Conservation (phyloP, 2,329 filamentous ascomycete species). For the Stagonosporopsis rhizophila region DNA sequence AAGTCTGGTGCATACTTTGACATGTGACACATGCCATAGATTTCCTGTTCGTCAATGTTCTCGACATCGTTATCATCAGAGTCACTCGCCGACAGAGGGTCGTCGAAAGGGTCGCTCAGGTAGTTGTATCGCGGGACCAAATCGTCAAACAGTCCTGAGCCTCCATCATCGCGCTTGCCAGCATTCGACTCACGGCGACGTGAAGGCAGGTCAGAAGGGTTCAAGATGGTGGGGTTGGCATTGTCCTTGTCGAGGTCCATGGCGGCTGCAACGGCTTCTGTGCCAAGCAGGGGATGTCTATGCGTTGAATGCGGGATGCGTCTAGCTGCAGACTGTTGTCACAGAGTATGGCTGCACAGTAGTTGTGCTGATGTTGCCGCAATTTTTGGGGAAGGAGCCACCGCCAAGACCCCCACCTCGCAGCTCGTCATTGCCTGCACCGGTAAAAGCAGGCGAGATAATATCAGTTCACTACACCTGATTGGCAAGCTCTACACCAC, state of each 20-base stretch:
- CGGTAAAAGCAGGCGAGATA: constrained; percentile 12
- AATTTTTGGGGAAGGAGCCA: constrained; percentile 11
- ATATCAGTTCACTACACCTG: constrained; percentile 11
- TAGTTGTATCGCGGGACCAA: constrained; percentile 59
- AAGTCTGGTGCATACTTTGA: neutral
- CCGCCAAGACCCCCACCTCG: constrained; percentile 18
- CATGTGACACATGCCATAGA: constrained; percentile 71
- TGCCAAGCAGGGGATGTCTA: constrained; percentile 13
- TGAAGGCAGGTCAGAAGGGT: constrained; percentile 85
- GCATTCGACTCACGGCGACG: constrained; percentile 61
- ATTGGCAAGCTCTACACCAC: constrained; percentile 17
- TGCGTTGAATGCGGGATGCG: constrained; percentile 2
- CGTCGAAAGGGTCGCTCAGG: constrained; percentile 58
- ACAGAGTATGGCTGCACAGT: constrained; percentile 13
- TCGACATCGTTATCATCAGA: constrained; percentile 71
- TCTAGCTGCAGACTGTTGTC: constrained; percentile 7
- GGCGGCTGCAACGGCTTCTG: constrained; percentile 18
- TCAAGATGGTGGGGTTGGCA: constrained; percentile 92
- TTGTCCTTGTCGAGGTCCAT: constrained; percentile 66
- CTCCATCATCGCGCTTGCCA: constrained; percentile 55
- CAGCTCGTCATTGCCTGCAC: constrained; percentile 12
- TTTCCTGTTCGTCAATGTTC: constrained; percentile 95
- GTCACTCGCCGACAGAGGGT: constrained; percentile 45
- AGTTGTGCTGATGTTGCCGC: constrained; percentile 6
- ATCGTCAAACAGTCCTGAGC: constrained; percentile 62